Evolutionary conservation across 2,329 filamentous ascomycete genomes (phyloP).

Genomic region (Sporothrix dimorphospora): DNA sequence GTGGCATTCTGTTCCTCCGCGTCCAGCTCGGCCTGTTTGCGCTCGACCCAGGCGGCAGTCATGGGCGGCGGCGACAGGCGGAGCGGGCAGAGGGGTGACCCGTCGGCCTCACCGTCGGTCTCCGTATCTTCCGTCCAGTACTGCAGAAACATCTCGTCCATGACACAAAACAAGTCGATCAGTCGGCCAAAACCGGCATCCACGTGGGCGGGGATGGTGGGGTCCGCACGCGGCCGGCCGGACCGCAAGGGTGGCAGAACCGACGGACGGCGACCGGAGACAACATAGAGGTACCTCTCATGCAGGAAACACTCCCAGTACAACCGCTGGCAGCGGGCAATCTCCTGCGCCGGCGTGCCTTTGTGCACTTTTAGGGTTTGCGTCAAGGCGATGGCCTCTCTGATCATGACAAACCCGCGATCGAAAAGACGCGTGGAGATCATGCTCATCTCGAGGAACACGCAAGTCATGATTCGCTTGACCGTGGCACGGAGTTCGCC

Average conservation of each 20-base stretch:
- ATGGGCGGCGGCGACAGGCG: not conserved
- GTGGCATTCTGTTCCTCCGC: slow-evolving; percentile 42
- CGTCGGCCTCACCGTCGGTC: slow-evolving; percentile 29
- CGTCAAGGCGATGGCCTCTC: slow-evolving; percentile 53
- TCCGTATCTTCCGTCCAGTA: slow-evolving; percentile 40
- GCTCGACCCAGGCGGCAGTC: slow-evolving; percentile 36
- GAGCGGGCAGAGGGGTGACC: not conserved
- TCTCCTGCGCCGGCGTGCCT: slow-evolving; percentile 1
- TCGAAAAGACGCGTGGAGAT: slow-evolving; percentile 54
- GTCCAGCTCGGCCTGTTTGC: slow-evolving; percentile 47
- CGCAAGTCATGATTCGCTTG: slow-evolving; percentile 53
- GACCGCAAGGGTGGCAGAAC: slow-evolving; percentile 42
- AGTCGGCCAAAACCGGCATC: slow-evolving; percentile 46
- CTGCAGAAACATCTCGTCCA: slow-evolving; percentile 46
- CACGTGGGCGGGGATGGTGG: slow-evolving; percentile 43
- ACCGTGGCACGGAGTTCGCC: slow-evolving; percentile 35
- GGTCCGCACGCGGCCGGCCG: slow-evolving; percentile 41
- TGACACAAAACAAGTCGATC: slow-evolving; percentile 35
- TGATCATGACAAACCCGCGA: slow-evolving; percentile 54
- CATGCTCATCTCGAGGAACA: slow-evolving; percentile 57
- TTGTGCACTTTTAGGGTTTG: slow-evolving; percentile 46
- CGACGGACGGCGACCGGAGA: slow-evolving; percentile 49
- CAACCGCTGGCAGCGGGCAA: slow-evolving; percentile 49
- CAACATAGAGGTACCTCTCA: slow-evolving; percentile 58
- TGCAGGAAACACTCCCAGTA: slow-evolving; percentile 62